A percentile compares a stretch with the other conserved stretches of the same genome.
Conservation (phyloP, 192 early-diverging fungal species). For the Phycomyces nitens region DNA sequence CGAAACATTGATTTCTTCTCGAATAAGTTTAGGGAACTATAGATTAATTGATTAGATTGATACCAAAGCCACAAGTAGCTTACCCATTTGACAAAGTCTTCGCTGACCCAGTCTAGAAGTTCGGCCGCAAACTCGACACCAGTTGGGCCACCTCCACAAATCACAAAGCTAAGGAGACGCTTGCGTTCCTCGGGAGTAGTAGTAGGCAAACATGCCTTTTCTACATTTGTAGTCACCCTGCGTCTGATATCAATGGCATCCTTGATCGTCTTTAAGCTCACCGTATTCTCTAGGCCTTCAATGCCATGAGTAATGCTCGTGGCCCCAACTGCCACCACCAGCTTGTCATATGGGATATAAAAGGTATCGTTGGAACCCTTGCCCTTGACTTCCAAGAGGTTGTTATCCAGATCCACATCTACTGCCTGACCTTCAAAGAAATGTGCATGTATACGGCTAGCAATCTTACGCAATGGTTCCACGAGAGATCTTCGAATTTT, state of each 20-base stretch:
- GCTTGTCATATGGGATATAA: slow-evolving; percentile 55
- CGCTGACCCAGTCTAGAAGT: slow-evolving; percentile 50
- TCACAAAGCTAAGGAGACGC: slow-evolving; percentile 63
- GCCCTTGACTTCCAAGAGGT: slow-evolving; percentile 43
- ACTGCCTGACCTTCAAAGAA: slow-evolving; percentile 47
- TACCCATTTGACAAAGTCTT: slow-evolving; percentile 59
- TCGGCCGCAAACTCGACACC: slow-evolving; percentile 70
- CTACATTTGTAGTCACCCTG: slow-evolving; percentile 61
- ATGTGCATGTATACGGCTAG: slow-evolving; percentile 37
- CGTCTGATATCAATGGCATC: slow-evolving; percentile 61
- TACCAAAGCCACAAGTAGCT: slow-evolving; percentile 4
- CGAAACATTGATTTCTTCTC: slow-evolving; percentile 49
- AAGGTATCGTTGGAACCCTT: slow-evolving; percentile 30
- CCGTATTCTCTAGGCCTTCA: slow-evolving; percentile 60
- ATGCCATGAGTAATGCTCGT: slow-evolving; percentile 60
- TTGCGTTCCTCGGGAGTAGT: slow-evolving; percentile 56
- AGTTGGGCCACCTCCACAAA: slow-evolving; percentile 69
- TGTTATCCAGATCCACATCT: slow-evolving; percentile 49
- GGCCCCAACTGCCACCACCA: slow-evolving; percentile 55
- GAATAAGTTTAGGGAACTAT: slow-evolving; percentile 62
- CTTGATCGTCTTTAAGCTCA: slow-evolving; percentile 58
- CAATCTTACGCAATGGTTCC: slow-evolving; percentile 52
- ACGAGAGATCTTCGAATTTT: slow-evolving; percentile 42
- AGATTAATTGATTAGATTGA: background rate
- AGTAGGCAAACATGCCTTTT: slow-evolving; percentile 60